Evolutionary conservation across 2,329 filamentous ascomycete species (phyloP).

Genomic region (Cordyceps javanica): DNA sequence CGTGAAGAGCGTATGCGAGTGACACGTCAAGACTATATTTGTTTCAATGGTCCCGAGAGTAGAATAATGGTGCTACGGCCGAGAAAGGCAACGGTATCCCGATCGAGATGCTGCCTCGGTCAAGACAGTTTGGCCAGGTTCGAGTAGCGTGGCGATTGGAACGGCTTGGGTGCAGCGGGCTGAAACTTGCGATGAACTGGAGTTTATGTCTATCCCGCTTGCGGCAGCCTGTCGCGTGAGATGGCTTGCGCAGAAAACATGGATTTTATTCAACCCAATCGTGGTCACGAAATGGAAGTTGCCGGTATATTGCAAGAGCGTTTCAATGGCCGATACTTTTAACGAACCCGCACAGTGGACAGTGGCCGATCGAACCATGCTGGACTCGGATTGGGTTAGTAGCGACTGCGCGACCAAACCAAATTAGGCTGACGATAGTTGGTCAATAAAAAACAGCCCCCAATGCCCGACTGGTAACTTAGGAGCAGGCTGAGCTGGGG

Average conservation of each 20-base stretch:
- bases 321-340: background rate
- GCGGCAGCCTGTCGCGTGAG: constrained; percentile 10
- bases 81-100: background rate
- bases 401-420: background rate
- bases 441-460: background rate
- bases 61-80: background rate
- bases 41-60: background rate
- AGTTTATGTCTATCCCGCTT: background rate
- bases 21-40: background rate
- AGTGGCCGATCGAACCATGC: background rate
- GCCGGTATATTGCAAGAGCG: background rate
- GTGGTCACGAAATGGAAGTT: background rate
- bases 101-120: background rate
- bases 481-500: background rate
- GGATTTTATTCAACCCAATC: background rate
- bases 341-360: no score
- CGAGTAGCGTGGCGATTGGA: background rate
- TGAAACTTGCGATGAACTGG: background rate
- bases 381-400: background rate
- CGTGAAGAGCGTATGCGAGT: constrained; percentile 1
- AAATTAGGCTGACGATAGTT: background rate
- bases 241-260: background rate
- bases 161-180: background rate
- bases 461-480: background rate
- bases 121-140: background rate